phyloP scores from a whole-genome alignment of 768 basidiomycete species.

The Termitomyces heimii region DNA sequence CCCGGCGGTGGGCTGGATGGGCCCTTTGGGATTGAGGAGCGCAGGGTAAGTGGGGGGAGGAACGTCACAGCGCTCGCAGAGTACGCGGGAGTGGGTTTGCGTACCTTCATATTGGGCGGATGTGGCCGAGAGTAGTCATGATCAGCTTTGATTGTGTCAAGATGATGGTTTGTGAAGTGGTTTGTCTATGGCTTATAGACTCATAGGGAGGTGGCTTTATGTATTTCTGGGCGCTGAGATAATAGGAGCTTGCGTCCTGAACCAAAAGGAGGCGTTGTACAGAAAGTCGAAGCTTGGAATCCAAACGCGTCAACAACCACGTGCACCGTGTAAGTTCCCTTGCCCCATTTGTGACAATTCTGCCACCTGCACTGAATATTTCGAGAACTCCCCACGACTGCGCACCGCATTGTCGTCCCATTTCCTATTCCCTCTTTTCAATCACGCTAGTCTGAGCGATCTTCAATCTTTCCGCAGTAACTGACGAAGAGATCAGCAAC shows the following conservation, averaged over 20 bases:
- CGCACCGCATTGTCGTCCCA: not conserved
- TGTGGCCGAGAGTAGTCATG: not conserved
- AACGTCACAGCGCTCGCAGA: slow-evolving; percentile 4
- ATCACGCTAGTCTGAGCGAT: not conserved
- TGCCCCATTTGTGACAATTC: not conserved
- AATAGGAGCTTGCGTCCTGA: not conserved
- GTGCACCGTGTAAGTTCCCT: not conserved
- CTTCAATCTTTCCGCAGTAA: not conserved
- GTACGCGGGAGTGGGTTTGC: not conserved
- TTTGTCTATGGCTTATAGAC: not conserved
- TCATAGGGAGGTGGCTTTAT: not conserved
- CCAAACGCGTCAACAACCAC: not conserved
- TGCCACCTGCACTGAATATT: not conserved
- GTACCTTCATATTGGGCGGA: not conserved
- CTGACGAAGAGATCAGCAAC: not conserved
- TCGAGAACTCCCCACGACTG: not conserved
- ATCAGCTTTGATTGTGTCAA: not conserved
- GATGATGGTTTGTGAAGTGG: not conserved
- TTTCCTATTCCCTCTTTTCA: not conserved
- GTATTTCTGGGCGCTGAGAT: not conserved
- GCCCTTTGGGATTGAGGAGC: slow-evolving; percentile 5
- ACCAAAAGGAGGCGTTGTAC: too few relatives aligned
- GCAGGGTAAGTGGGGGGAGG: not conserved
- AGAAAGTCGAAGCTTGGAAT: too few relatives aligned
- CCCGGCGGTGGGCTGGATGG: not conserved